Conservation (phyloP, 306 rosid species). For the Lotus japonicus region DNA sequence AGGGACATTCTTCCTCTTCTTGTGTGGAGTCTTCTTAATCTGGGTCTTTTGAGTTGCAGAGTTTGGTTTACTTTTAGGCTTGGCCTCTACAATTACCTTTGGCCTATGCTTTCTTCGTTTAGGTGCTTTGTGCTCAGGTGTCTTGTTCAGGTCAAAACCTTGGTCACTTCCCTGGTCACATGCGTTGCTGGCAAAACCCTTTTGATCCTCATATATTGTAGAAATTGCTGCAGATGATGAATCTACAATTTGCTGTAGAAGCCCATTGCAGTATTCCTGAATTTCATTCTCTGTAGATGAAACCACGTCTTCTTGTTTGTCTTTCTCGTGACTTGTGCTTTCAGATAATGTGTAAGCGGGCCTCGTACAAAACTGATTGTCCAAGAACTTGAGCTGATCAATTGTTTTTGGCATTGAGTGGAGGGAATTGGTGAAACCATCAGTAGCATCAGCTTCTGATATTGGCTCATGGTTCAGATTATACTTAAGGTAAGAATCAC, state of each 20-base stretch:
- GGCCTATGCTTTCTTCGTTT: conserved; percentile 85
- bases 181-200: conserved; percentile 30
- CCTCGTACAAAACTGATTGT: conserved; percentile 15
- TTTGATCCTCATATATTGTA: conserved; percentile 24
- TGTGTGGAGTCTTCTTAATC: conserved; percentile 35
- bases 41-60: conserved; percentile 32
- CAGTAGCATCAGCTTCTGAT: conserved; percentile 29
- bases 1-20: conserved; percentile 54
- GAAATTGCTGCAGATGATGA: conserved; percentile 54
- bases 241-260: conserved; percentile 54
- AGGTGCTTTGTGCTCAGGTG: conserved; percentile 65
- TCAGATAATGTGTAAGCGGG: conserved; percentile 32
- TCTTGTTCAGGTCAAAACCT: conserved; percentile 62
- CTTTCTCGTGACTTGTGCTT: conserved; percentile 41
- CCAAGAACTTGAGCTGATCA: conserved; percentile 25
- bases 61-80: conserved; percentile 49
- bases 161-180: conserved; percentile 28
- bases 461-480: conserved; percentile 36
- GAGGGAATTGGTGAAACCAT: conserved; percentile 27
- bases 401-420: conserved; percentile 33
- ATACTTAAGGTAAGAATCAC: conserved; percentile 36
- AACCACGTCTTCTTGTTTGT: conserved; percentile 29
- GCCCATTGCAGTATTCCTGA: conserved; percentile 40
- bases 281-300: conserved; percentile 31
- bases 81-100: conserved; percentile 70